Evolutionary conservation across 768 basidiomycete species (phyloP).

Genomic region (Hypholoma sublateritium): DNA sequence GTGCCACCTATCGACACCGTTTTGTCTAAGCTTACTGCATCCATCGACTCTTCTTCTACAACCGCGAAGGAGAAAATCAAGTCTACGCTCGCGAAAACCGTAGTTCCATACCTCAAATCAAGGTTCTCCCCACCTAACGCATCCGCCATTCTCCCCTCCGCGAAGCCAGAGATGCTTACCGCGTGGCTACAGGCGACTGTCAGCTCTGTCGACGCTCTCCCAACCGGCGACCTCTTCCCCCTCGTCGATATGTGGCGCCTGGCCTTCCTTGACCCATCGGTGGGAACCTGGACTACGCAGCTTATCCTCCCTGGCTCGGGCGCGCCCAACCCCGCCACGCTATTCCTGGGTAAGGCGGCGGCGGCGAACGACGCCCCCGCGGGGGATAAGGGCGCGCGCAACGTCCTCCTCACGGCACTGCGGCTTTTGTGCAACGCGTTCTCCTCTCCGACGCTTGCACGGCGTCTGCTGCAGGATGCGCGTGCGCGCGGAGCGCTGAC

Average conservation of each 20-base stretch:
- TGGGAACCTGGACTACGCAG: conserved; percentile 48
- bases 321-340: conserved; percentile 37
- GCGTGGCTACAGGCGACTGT: conserved; percentile 50
- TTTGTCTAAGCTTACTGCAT: conserved; percentile 56
- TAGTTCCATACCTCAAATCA: conserved; percentile 66
- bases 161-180: conserved; percentile 37
- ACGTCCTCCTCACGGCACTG: conserved; percentile 62
- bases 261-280: conserved; percentile 62
- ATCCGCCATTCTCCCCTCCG: conserved; percentile 24
- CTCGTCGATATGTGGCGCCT: conserved; percentile 83
- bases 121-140: conserved; percentile 39
- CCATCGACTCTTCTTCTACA: conserved; percentile 53
- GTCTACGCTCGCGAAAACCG: conserved; percentile 40
- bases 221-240: conserved; percentile 67
- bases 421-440: conserved; percentile 73
- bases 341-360: conserved; percentile 47
- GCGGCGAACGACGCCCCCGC: conserved; percentile 25
- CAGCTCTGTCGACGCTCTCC: conserved; percentile 44
- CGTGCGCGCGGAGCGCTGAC: conserved; percentile 39
- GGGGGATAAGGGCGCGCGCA: conserved; percentile 39
- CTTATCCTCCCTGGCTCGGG: conserved; percentile 13
- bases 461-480: conserved; percentile 29
- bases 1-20: conserved; percentile 69
- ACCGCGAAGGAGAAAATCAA: conserved; percentile 43
- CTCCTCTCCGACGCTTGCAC: conserved; percentile 46